These are phyloP conservation scores for Zoysia matrella DNA, from an alignment of 202 grass and related monocot genomes.

Conservation along the genomic window DNA sequence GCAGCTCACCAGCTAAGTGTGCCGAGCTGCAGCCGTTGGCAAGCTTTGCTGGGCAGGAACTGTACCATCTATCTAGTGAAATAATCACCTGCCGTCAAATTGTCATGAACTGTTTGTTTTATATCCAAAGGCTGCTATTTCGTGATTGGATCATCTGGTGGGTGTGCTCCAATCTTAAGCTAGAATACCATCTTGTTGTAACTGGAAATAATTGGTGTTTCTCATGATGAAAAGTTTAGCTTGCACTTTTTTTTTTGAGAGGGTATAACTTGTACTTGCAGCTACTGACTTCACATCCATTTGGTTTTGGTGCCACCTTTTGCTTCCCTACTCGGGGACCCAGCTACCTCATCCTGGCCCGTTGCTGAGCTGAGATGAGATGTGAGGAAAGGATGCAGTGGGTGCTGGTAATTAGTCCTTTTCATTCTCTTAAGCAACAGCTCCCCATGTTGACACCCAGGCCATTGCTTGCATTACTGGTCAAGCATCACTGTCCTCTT, in stretches of 20 bases:
- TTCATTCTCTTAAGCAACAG: slow-evolving; percentile 45
- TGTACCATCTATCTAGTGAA: slow-evolving; percentile 18
- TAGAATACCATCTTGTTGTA: background rate
- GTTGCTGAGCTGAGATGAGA: background rate
- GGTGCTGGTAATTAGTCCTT: slow-evolving; percentile 39
- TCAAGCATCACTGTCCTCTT: slow-evolving; percentile 11
- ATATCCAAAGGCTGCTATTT: background rate
- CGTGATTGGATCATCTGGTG: slow-evolving; percentile 10
- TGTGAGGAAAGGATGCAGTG: background rate
- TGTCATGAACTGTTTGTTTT: background rate
- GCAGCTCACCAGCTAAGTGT: background rate
- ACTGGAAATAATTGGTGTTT: background rate
- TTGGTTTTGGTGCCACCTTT: background rate
- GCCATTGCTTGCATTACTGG: slow-evolving; percentile 38
- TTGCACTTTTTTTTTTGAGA: background rate
- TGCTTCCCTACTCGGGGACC: background rate
- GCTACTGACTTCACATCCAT: slow-evolving; percentile 15
- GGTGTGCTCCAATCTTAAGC: background rate
- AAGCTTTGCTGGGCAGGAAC: background rate
- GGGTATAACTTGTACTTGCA: slow-evolving; percentile 15
- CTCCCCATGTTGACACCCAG: slow-evolving; percentile 38
- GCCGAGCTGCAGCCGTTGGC: background rate
- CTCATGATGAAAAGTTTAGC: slow-evolving; percentile 14
- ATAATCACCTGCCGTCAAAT: background rate
- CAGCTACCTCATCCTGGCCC: background rate